Percentiles rank a stretch among this genome's conserved stretches.
phyloP scores from a whole-genome alignment of 345 rosid species.

The Brassica cretica region DNA sequence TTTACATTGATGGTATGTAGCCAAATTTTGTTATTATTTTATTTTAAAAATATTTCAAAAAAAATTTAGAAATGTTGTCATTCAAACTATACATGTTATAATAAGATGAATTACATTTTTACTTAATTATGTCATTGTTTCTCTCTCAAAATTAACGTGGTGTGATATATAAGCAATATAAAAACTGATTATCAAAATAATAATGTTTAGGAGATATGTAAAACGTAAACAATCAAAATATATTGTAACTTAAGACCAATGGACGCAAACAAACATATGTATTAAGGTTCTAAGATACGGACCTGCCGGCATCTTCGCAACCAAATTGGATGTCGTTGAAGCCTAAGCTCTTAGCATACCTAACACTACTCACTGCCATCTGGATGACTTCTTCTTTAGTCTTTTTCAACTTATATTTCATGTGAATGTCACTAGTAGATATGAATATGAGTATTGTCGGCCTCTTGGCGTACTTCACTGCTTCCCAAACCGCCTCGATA shows the following conservation, averaged over 20 bases:
- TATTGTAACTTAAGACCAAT: not conserved
- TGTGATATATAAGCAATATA: too few species aligned
- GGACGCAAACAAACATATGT: not conserved
- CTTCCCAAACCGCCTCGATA: slow-evolving; percentile 74
- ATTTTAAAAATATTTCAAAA: too few species aligned
- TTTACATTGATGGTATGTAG: too few species aligned
- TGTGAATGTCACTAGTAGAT: slow-evolving; percentile 82
- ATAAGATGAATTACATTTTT: too few species aligned
- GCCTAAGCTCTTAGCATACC: slow-evolving; percentile 67
- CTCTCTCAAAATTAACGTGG: too few species aligned
- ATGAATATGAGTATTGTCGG: slow-evolving; percentile 75
- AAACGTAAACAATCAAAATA: not conserved
- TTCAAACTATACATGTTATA: too few species aligned
- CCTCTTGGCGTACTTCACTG: slow-evolving; percentile 73
- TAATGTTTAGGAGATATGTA: too few species aligned
- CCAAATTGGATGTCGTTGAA: slow-evolving; percentile 79
- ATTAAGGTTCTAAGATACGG: not conserved
- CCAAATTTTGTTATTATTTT: too few species aligned
- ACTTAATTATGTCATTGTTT: too few species aligned
- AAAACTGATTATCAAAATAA: too few species aligned
- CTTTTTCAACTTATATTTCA: slow-evolving; percentile 79
- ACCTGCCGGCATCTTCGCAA: slow-evolving; percentile 95
- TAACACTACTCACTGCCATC: slow-evolving; percentile 64
- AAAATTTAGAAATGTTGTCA: too few species aligned
- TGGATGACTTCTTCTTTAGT: slow-evolving; percentile 68